Evolutionary conservation across 768 basidiomycete species (phyloP), one percentile per base, ranked within the genome.

Genomic region (Tulasnella sp.): DNA sequence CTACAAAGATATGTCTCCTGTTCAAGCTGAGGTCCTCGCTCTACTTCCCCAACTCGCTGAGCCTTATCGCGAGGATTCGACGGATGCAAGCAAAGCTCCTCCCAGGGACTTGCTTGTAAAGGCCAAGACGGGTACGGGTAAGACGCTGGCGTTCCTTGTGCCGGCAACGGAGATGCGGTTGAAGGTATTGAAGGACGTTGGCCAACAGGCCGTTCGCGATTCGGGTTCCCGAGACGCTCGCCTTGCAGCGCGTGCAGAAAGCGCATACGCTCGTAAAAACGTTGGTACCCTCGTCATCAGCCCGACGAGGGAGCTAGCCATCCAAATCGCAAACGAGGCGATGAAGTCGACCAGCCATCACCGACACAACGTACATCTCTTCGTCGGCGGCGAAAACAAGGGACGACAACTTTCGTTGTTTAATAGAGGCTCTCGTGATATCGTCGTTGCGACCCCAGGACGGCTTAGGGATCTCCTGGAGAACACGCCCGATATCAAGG

Each of bases 391-490:
- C 8, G 71, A 75, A 40, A 79, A 75, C 67, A 85, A 82, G 67
- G 53, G 72, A 1, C 62, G 60, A 29, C 92, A 97, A 69, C 67
- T 91, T 64, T 72, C 78, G 6, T 76, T 81, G 1, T 96, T 81
- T 79, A 71, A 69, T 63, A 66, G 69, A 15, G 77, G 79, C 2
- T 69, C 81, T 39, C 78, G 80, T 60, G 91, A 96, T 66, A 79
- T 94, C 49, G 80, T 94, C 41, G 87, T 96, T 32, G 82, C 82
- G 0, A 97, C 92, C 0, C 89, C 92, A n/a, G 92, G 92, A 42
- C 78, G 92, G 19, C 68, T 96, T 50, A 74, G 79, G 58, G 91
- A 94, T 67, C 62, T 89, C 39, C 65, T 94, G 51, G 69, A 76
- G 56, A 75, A 71, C 42, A 81, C 82, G 53, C 73, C 75, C 0